phyloP scores from a whole-genome alignment of 805 yeast species.

The Pichia thaimueangensis region DNA sequence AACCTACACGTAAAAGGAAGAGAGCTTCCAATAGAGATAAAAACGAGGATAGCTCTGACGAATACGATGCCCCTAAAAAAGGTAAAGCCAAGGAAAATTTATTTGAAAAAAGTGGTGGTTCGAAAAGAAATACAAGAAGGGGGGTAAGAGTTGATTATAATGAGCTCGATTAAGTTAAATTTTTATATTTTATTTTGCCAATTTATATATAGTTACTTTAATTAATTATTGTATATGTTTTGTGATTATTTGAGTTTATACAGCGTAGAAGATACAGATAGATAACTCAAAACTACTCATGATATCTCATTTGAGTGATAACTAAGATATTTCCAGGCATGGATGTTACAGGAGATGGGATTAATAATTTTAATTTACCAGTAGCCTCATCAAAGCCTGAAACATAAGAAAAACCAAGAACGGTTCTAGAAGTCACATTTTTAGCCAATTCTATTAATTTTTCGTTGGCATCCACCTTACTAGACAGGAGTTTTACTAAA shows the following conservation, averaged over 20 bases:
- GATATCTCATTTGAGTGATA: constrained; percentile 73
- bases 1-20: not conserved
- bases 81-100: not conserved
- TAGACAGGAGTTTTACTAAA: constrained; percentile 2
- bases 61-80: not conserved
- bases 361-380: constrained; percentile 58
- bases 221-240: too few relatives aligned
- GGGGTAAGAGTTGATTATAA: constrained; percentile 8
- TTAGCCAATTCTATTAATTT: constrained; percentile 11
- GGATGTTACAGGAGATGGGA: constrained; percentile 79
- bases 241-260: too few relatives aligned
- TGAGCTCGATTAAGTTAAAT: constrained; percentile 5
- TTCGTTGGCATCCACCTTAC: constrained; percentile 24
- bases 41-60: constrained; percentile 1
- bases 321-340: constrained; percentile 71
- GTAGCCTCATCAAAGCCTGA: constrained; percentile 58
- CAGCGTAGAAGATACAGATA: not conserved
- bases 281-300: constrained; percentile 48
- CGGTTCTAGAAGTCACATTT: constrained; percentile 23
- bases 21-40: too few relatives aligned
- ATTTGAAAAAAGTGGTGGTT: not conserved
- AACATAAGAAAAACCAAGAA: constrained; percentile 74
- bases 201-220: too few relatives aligned
- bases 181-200: too few relatives aligned
- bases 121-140: constrained; percentile 7